These are phyloP conservation scores for Chloranthus sessilifolius DNA, from an alignment of 164 flowering plant species.

Conservation along the genomic window DNA sequence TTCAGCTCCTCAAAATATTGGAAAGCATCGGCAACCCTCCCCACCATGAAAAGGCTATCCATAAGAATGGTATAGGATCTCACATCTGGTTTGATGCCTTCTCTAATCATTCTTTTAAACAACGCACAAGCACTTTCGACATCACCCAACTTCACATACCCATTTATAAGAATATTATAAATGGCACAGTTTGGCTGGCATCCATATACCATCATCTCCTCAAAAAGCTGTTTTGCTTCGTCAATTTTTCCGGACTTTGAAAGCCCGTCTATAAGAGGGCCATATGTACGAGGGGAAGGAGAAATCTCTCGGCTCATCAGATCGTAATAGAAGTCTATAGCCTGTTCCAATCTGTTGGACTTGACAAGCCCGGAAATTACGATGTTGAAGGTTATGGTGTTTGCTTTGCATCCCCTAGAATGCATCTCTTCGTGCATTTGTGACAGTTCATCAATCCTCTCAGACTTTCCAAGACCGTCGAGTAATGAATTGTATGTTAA, in stretches of 20 bases:
- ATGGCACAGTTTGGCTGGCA: constrained; percentile 85
- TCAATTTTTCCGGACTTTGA: constrained; percentile 62
- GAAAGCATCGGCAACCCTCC: constrained; percentile 66
- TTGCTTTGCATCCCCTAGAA: constrained; percentile 54
- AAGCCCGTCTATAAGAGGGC: constrained; percentile 91
- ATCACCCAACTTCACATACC: constrained; percentile 74
- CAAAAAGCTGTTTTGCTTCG: constrained; percentile 64
- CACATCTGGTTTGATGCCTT: constrained; percentile 80
- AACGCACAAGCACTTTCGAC: constrained; percentile 51
- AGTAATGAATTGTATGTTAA: constrained; percentile 70
- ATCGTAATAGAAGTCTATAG: constrained; percentile 66
- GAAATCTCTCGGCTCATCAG: constrained; percentile 67
- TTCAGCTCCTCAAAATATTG: constrained; percentile 67
- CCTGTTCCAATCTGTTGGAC: constrained; percentile 47
- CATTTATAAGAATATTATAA: constrained; percentile 83
- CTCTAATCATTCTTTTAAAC: constrained; percentile 62
- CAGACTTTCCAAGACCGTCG: constrained; percentile 62
- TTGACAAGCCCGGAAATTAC: constrained; percentile 70
- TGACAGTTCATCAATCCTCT: constrained; percentile 41
- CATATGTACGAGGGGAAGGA: constrained; percentile 89
- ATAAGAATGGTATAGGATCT: constrained; percentile 79
- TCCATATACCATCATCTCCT: constrained; percentile 74
- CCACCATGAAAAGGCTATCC: constrained; percentile 66
- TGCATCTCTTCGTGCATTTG: constrained; percentile 64
- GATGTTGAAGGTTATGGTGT: constrained; percentile 66